phyloP scores from a whole-genome alignment of 805 yeast genomes.

The Candida parachauliodes region DNA sequence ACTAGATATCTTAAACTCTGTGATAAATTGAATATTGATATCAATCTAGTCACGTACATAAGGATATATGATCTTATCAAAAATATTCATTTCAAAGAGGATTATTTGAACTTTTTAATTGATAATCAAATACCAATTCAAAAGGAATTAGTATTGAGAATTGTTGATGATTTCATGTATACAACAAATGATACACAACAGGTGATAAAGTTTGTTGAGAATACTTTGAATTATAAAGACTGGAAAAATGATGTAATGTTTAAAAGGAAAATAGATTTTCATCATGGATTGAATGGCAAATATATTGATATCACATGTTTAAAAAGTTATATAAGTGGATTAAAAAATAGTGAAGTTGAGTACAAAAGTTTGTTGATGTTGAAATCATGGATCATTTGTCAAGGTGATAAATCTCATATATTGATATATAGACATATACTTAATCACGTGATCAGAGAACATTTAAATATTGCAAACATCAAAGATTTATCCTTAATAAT shows the following conservation, averaged over 20 bases:
- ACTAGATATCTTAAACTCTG: conserved; percentile 28
- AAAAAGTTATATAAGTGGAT: conserved; percentile 2
- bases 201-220: conserved; percentile 30
- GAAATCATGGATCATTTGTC: background rate
- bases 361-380: conserved; percentile 7
- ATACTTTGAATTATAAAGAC: conserved; percentile 22
- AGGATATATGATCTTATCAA: conserved; percentile 35
- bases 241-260: conserved; percentile 30
- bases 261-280: conserved; percentile 25
- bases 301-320: background rate
- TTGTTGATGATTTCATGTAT: conserved; percentile 32
- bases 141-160: conserved; percentile 23
- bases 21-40: conserved; percentile 20
- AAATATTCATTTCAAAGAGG: conserved; percentile 37
- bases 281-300: conserved; percentile 5
- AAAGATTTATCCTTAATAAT: conserved; percentile 8
- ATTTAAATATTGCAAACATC: conserved; percentile 2
- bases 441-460: conserved; percentile 1
- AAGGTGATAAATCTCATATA: background rate
- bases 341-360: conserved; percentile 3
- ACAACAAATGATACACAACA: conserved; percentile 26
- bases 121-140: conserved; percentile 31
- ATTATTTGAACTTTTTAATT: conserved; percentile 29
- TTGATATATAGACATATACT: conserved; percentile 5
- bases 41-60: conserved; percentile 33